Base-by-base conservation (phyloP, 495 filamentous ascomycete species). In the Lepidopterella palustris region DNA sequence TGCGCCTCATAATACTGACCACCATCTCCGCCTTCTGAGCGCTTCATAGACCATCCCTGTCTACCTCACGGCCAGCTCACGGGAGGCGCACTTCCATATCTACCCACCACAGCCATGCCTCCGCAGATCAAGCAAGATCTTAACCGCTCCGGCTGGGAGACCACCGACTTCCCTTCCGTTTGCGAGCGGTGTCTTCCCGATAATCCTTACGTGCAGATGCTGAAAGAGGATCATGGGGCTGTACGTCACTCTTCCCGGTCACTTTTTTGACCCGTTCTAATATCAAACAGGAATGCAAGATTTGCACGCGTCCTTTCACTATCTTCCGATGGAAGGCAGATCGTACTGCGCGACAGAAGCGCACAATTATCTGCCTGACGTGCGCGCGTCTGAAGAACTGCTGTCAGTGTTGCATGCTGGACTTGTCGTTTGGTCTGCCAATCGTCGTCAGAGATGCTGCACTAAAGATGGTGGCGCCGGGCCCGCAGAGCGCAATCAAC, bases 351-450 rank as follows among this genome's bases (percentile, higher is more conserved):
- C 88, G 90, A 59, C 87, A 88, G 71, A 92, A 91, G 75, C 84
- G 86, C 49, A 95, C 90, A 45, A 90, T 85, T 63, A 91, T 97
- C 70, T 97, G 91, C 72, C 82, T 97, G n/a, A 96, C 91, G 6
- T 97, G 91, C 76, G 90, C 90, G 11, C 88, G 91, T 23, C 79
- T 96, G 59, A 95, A 95, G 77, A 97, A 97, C 78, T 95, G 93
- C 77, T 98, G 93, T 72, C 93, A 98, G 76, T 96, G 88, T 74
- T 98, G 93, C 77, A 97, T 97, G 90, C 85, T 97, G 50, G 93
- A 98, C 80, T 77, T 98, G 57, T 88, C 87, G 20, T 97, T 96
- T 72, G 93, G 95, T 53, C 75, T 98, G 31, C 93, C 95, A 21
- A 95, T 97, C 67, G 84, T 87, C 45, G 86, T 98, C 49, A 84